Base-by-base conservation (phyloP, 768 basidiomycete genomes). In the Naganishia onofrii region DNA sequence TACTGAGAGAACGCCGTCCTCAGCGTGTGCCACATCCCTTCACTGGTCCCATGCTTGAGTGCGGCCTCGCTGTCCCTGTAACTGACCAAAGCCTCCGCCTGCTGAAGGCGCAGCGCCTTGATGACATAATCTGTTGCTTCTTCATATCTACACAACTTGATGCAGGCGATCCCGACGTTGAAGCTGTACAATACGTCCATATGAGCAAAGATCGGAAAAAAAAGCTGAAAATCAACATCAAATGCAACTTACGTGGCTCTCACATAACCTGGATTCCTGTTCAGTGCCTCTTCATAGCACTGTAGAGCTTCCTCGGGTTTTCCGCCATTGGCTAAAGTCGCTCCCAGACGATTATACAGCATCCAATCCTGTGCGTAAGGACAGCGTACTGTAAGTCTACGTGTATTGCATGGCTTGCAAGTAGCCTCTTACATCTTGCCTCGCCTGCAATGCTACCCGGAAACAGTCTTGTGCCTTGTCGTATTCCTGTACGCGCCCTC, bases 391-490 rank as follows among this genome's bases (percentile, higher is more conserved):
- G 38, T 63, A 7, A 44, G 60, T 29, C 3, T 29, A 42, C 42
- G 55, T 44, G 32, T n/a, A 52, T 44, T 36, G 54, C 21, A 5
- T 23, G 36, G 34, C 17, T 10, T 13, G 26, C 12, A 48, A 58
- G 56, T 21, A 38, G 17, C 4, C 60, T 34, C 83, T 67, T 77
- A 96, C 94, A 67, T 93, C 88, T 1, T 93, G 95, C 69, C 92
- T 85, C 63, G 93, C 88, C 3, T 88, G 88, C 70, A 98, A 82
- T 0, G 96, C 96, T 0, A 94, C 85, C 57, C 84, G 84, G 82
- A 99, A 97, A 83, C 96, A 99, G 79, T 99, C 96, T 71, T 89
- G 88, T 0, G 95, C 93, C 79, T 93, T 94, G 26, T 83, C 85
- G 75, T 92, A 98, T 54, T 97, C 94, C 91, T 93, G 71, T 12